These are phyloP conservation scores for Gyromitra esculenta DNA, from an alignment of 2,329 filamentous ascomycete species.

Conservation along the genomic window DNA sequence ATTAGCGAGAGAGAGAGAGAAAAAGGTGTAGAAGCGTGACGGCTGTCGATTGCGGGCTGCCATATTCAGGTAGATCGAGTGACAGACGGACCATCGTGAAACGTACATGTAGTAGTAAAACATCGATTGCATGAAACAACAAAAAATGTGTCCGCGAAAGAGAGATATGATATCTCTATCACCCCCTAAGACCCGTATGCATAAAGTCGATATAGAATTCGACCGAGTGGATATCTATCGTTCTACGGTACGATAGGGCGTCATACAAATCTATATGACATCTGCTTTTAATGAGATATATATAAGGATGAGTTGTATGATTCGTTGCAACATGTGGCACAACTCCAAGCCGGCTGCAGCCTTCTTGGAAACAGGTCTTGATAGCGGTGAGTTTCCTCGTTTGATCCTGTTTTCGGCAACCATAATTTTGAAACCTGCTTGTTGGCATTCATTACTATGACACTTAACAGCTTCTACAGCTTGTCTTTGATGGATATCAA, in stretches of 20 bases:
- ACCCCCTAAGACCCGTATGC: background rate
- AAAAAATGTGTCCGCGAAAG: slow-evolving; percentile 4
- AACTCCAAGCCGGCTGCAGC: background rate
- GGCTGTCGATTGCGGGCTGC: slow-evolving; percentile 1
- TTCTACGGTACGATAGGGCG: slow-evolving; percentile 20
- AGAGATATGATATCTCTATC: slow-evolving; percentile 31
- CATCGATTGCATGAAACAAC: slow-evolving; percentile 15
- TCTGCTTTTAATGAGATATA: slow-evolving; percentile 11
- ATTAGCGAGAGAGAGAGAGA: no score
- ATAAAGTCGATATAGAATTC: slow-evolving; percentile 1
- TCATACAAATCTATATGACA: slow-evolving; percentile 9
- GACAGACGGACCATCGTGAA: slow-evolving; percentile 29
- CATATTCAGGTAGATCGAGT: slow-evolving; percentile 31
- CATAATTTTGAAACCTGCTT: background rate
- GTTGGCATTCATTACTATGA: slow-evolving; percentile 11
- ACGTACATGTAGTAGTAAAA: slow-evolving; percentile 11
- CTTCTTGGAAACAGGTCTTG: slow-evolving; percentile 5
- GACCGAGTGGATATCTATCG: background rate
- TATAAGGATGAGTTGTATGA: slow-evolving; percentile 3
- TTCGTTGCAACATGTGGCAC: slow-evolving; percentile 8
- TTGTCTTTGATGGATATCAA: slow-evolving; percentile 1
- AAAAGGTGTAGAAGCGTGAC: slow-evolving; percentile 11
- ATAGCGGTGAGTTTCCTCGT: background rate
- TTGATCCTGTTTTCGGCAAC: background rate
- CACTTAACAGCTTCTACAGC: background rate